phyloP scores from a whole-genome alignment of 2,329 filamentous ascomycete genomes.

The Fusarium sp. region DNA sequence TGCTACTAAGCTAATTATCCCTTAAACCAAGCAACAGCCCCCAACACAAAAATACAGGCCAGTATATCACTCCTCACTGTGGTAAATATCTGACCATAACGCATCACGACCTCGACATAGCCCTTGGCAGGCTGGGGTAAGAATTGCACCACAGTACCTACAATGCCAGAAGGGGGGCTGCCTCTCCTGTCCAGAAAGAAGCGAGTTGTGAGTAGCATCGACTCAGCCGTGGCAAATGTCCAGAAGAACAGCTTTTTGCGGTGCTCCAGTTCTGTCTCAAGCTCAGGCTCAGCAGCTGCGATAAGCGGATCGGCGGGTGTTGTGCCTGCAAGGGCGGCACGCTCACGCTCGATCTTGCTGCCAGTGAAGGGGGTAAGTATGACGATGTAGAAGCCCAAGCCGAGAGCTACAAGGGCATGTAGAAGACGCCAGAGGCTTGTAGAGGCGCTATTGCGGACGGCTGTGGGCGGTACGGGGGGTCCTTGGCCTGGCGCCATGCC shows the following conservation, averaged over 20 bases:
- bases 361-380: conserved; percentile 74
- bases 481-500: conserved; percentile 43
- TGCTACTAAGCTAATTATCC: conserved; percentile 23
- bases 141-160: conserved; percentile 70
- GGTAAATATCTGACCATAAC: conserved; percentile 75
- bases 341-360: conserved; percentile 66
- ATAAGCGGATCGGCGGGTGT: conserved; percentile 35
- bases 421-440: conserved; percentile 73
- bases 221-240: conserved; percentile 81
- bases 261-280: conserved; percentile 44
- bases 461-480: conserved; percentile 46
- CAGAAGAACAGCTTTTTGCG: conserved; percentile 68
- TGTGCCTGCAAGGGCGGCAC: conserved; percentile 42
- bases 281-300: conserved; percentile 36
- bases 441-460: conserved; percentile 44
- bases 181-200: conserved; percentile 73
- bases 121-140: conserved; percentile 70
- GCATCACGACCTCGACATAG: conserved; percentile 67
- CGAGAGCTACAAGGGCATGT: conserved; percentile 75
- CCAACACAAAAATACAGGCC: conserved; percentile 79
- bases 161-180: conserved; percentile 65
- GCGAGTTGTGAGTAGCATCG: conserved; percentile 73
- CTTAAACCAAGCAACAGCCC: conserved; percentile 59
- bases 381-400: conserved; percentile 74
- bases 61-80: conserved; percentile 78